Evolutionary conservation across 176 grass and related monocot species (phyloP), one percentile per base, ranked within the genome.

Genomic region (Miscanthus lutarioriparius): DNA sequence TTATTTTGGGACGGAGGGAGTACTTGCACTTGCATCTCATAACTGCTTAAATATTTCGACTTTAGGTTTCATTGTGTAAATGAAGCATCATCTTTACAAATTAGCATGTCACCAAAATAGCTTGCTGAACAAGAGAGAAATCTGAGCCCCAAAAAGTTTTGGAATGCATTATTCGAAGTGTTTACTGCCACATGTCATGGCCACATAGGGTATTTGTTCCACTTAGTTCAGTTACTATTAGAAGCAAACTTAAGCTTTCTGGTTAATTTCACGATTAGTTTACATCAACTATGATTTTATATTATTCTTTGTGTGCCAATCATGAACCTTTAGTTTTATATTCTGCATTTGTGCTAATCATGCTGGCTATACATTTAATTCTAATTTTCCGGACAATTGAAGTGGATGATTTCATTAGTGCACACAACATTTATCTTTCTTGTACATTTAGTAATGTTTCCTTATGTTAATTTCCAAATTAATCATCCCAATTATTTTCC

Each of bases 361-460:
- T 75, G 35, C 22, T 75, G 71, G 15, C 14, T 65, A 43, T 64
- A 44, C 6, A 80, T 12, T 59, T 59, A 59, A 11, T 68, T 72
- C 9, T 51, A 35, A 36, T 78, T 76, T 72, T 49, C 12, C 5
- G 1, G 41, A 83, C 40, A 83, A 53, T 17, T 47, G 20, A 11
- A 58, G 8, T 88, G 30, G 3, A 54, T 32, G 35, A 54, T 75
- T 70, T 72, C 13, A 58, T 54, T 14, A 44, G 53, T 19, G 33
- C 64, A 76, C 11, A 1, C 2, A 20, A 23, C 19, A 20, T 88
- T 59, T 84, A 28, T 62, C 25, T 66, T 69, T 32, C 25, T 22
- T 76, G 41, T 81, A 41, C 59, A 83, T 80, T 83, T 59, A 17
- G 66, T 85, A 25, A 64, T 83, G 22, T 86, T 78, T 83, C 49